A percentile compares a stretch with the other conserved stretches of the same genome.
phyloP scores from a whole-genome alignment of 1,284 basidiomycete species.

The Macrocybe sp. region DNA sequence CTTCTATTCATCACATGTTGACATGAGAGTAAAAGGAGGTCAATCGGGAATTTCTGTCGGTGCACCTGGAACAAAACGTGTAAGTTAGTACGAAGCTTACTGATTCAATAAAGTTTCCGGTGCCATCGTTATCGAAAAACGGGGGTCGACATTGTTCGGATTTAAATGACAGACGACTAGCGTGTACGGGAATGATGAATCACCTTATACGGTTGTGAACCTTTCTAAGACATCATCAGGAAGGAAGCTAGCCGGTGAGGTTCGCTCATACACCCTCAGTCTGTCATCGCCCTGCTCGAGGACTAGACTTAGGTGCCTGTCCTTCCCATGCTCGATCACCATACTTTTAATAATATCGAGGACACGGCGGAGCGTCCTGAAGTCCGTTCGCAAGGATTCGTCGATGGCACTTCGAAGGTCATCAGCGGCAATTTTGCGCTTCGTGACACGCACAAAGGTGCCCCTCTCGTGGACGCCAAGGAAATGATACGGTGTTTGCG shows the following conservation, averaged over 20 bases:
- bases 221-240: constrained; percentile 33
- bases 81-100: too few species aligned
- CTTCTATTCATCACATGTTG: too few species aligned
- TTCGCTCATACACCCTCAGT: constrained; percentile 38
- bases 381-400: constrained; percentile 23
- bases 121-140: too few species aligned
- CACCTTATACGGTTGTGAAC: constrained; percentile 18
- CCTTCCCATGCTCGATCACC: constrained; percentile 38
- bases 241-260: constrained; percentile 30
- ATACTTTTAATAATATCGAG: constrained; percentile 37
- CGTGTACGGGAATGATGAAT: constrained; percentile 5
- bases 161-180: not conserved
- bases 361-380: constrained; percentile 36
- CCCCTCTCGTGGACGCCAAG: constrained; percentile 45
- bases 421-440: constrained; percentile 31
- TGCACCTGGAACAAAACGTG: too few species aligned
- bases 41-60: too few species aligned
- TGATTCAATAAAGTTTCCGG: too few species aligned
- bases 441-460: constrained; percentile 36
- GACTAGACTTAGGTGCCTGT: constrained; percentile 41
- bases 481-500: constrained; percentile 48
- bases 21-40: too few species aligned
- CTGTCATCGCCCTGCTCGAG: constrained; percentile 28
- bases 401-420: constrained; percentile 26
- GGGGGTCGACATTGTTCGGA: not conserved